Percentiles rank a stretch among this genome's conserved stretches.
Conservation (phyloP, 2,329 filamentous ascomycete genomes). For the Cephalotrichum gorgonifer region DNA sequence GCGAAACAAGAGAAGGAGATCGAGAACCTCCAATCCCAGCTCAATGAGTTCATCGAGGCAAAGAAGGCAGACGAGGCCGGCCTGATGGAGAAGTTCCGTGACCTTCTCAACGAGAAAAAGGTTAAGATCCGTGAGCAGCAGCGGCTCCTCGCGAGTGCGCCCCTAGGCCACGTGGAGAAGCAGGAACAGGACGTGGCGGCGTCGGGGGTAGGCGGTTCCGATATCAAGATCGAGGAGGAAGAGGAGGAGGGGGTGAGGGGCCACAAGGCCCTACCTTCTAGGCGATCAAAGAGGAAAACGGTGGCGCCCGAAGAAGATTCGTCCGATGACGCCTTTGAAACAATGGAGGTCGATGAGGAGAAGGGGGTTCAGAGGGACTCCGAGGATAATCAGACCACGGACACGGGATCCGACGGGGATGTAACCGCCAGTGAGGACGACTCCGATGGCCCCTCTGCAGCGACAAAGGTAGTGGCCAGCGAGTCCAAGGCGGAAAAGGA, state of each 20-base stretch:
- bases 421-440: conserved; percentile 32
- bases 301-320: conserved; percentile 25
- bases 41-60: conserved; percentile 54
- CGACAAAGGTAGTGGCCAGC: conserved; percentile 10
- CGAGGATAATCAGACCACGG: conserved; percentile 24
- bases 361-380: conserved; percentile 14
- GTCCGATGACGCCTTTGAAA: conserved; percentile 34
- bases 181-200: not conserved
- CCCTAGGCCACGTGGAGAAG: conserved; percentile 20
- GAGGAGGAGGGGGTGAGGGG: conserved; percentile 5
- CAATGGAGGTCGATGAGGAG: conserved; percentile 38
- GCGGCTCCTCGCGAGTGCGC: conserved; percentile 40
- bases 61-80: conserved; percentile 58
- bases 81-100: conserved; percentile 58
- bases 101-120: conserved; percentile 70
- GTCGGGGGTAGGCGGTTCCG: not conserved
- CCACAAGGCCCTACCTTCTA: conserved; percentile 24
- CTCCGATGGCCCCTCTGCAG: conserved; percentile 13
- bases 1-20: conserved; percentile 44
- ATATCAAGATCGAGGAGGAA: conserved; percentile 1
- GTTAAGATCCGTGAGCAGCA: conserved; percentile 68
- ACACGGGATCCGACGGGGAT: conserved; percentile 27
- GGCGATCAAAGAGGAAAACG: conserved; percentile 40
- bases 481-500: not conserved
- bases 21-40: conserved; percentile 46